Base-by-base conservation (phyloP, 2,329 filamentous ascomycete genomes). In the Monilinia polystroma region DNA sequence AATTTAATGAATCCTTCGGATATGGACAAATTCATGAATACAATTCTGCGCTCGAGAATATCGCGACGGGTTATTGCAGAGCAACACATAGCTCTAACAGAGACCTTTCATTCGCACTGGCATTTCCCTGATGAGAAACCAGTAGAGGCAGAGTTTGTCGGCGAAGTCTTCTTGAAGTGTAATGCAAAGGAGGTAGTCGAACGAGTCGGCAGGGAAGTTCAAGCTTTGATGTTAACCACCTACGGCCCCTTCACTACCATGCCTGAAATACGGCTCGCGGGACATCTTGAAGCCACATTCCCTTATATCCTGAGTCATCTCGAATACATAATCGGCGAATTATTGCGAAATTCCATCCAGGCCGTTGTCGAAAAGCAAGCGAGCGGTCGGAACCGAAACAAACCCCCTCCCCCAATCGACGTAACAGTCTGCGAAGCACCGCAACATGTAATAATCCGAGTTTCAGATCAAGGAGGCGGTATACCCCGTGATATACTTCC, bases 21-120 rank as follows among this genome's bases (percentile, higher is more conserved):
- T 68, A 89, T 96, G 72, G 95, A 99, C 79, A 87, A 87, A 63
- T 97, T 99, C 76, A 97, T 98, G 91, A 97, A 94, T 73, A 95
- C 91, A 0, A 88, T 98, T 69, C 80, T 99, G 65, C 86, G 92
- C 82, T 95, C 94, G 75, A 87, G 95, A 68, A 99, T 99, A 72
- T 97, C 93, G 55, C 89, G 95, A 68, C 88, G 96, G 69, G 95
- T 98, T 71, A 99, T 99, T 75, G 95, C 95, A 45, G 95, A 99
- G 79, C 95, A 99, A 75, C 95, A 99, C 76, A 87, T 99, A 49
- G 93, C 95, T 12, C 84, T 99, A 23, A 97, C 93, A 5, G 93
- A 98, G 72, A 97, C 93, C 1, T 98, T 93, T 81, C 90, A 95
- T 77, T 91, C 91, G 0, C 90, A 91, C 2, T 93, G 91, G 87